A percentile compares a stretch with the other conserved stretches of the same genome.
These are phyloP conservation scores for Phytophthora litchii DNA, from an alignment of 352 stramenopile species.

Conservation along the genomic window DNA sequence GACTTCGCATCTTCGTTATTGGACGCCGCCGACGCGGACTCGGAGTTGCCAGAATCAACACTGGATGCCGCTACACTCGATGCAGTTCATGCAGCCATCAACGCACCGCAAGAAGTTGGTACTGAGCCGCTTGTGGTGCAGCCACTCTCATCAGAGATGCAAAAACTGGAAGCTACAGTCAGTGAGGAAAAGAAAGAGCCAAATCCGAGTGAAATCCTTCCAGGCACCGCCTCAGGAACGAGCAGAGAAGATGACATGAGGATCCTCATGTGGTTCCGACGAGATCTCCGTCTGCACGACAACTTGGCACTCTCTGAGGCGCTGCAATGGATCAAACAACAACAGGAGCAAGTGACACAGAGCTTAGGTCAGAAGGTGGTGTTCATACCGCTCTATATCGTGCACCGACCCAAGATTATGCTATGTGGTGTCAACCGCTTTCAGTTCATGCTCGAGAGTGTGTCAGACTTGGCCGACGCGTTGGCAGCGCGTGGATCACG, in stretches of 20 bases:
- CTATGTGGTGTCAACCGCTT: constrained; percentile 80
- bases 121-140: constrained; percentile 1
- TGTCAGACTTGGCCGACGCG: constrained; percentile 80
- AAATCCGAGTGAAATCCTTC: constrained; percentile 4
- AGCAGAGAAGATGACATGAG: constrained; percentile 36
- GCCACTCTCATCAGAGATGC: background rate
- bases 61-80: constrained; percentile 46
- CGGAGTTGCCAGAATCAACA: constrained; percentile 27
- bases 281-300: constrained; percentile 96
- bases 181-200: constrained; percentile 1
- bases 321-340: constrained; percentile 43
- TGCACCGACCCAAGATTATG: constrained; percentile 89
- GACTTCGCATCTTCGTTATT: constrained; percentile 49
- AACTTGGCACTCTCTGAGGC: constrained; percentile 92
- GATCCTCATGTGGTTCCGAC: constrained; percentile 93
- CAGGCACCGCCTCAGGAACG: background rate
- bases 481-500: constrained; percentile 67
- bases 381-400: constrained; percentile 90
- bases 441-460: constrained; percentile 94
- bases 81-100: constrained; percentile 44
- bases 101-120: constrained; percentile 20
- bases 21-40: constrained; percentile 35
- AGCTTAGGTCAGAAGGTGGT: constrained; percentile 22
- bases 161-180: background rate
- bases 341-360: constrained; percentile 14